Percentiles rank a stretch among this genome's conserved stretches.
These are phyloP conservation scores for Rhodotorula kratochvilovae DNA, from an alignment of 768 basidiomycete genomes.

Conservation along the genomic window DNA sequence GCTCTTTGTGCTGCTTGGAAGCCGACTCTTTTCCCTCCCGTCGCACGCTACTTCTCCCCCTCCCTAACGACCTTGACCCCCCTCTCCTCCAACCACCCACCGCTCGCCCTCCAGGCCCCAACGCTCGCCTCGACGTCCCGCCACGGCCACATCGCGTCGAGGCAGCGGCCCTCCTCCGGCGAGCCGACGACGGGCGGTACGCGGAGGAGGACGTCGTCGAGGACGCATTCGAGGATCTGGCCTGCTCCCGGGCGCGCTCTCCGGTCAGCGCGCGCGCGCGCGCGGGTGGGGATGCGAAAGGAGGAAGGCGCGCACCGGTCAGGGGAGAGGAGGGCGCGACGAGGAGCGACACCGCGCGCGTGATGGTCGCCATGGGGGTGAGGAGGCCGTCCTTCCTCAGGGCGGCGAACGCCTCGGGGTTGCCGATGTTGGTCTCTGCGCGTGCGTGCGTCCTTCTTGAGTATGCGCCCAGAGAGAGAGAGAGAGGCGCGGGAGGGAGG, in stretches of 20 bases:
- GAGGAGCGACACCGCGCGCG: neutral
- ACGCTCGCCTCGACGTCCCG: neutral
- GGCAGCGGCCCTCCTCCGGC: neutral
- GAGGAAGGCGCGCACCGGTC: neutral
- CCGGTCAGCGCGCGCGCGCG: no score
- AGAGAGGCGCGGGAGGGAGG: neutral
- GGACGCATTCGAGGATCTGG: constrained; percentile 6
- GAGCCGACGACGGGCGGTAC: neutral
- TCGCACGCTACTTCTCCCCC: no score
- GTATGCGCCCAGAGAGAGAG: neutral
- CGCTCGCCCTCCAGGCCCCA: neutral
- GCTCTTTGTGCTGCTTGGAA: no score
- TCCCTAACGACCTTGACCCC: neutral
- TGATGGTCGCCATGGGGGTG: constrained; percentile 3
- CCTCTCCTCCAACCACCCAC: constrained; percentile 3
- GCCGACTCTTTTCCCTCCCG: no score
- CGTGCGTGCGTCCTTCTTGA: neutral
- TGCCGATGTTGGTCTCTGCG: constrained; percentile 7
- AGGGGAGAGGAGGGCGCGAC: neutral
- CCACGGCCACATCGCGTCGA: neutral
- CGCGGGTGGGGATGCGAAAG: neutral
- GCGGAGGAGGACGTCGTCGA: constrained; percentile 1
- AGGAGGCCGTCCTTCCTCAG: neutral
- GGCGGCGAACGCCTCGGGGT: neutral
- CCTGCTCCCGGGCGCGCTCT: no score